Percentiles rank a stretch among this genome's conserved stretches.
phyloP scores from a whole-genome alignment of 331 rosid species.

The Quercus phellos region DNA sequence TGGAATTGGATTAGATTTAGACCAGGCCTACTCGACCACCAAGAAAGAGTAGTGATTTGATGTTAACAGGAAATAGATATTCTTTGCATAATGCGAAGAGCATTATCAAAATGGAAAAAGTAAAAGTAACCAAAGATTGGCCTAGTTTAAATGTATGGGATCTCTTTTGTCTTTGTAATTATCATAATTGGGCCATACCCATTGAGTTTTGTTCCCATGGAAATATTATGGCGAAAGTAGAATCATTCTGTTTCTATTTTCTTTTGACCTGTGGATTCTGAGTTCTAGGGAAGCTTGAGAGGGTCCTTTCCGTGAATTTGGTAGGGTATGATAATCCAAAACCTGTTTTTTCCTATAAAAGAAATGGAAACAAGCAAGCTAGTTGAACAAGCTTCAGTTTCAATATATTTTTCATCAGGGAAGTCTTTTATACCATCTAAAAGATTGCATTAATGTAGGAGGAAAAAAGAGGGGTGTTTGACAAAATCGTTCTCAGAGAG shows the following conservation, averaged over 20 bases:
- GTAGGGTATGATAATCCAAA: conserved; percentile 15
- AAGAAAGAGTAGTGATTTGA: background rate
- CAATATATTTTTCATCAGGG: background rate
- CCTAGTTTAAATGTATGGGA: background rate
- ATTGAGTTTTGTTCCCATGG: conserved; percentile 27
- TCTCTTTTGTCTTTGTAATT: conserved; percentile 4
- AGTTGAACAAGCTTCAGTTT: background rate
- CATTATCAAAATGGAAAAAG: conserved; percentile 14
- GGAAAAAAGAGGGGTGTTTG: background rate
- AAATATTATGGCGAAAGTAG: background rate
- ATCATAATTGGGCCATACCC: conserved; percentile 39
- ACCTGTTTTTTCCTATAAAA: background rate
- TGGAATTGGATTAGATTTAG: background rate
- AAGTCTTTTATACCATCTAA: background rate
- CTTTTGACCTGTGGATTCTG: conserved; percentile 6
- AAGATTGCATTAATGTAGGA: background rate
- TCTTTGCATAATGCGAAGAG: conserved; percentile 11
- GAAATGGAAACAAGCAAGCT: background rate
- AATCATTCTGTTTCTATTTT: background rate
- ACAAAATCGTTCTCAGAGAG: background rate
- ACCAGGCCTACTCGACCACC: background rate
- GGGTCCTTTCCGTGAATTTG: background rate
- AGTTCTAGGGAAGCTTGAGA: background rate
- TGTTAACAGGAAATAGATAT: background rate
- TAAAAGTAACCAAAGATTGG: background rate